Evolutionary conservation across 345 rosid genomes (phyloP).

Genomic region (Aethionema arabicum): DNA sequence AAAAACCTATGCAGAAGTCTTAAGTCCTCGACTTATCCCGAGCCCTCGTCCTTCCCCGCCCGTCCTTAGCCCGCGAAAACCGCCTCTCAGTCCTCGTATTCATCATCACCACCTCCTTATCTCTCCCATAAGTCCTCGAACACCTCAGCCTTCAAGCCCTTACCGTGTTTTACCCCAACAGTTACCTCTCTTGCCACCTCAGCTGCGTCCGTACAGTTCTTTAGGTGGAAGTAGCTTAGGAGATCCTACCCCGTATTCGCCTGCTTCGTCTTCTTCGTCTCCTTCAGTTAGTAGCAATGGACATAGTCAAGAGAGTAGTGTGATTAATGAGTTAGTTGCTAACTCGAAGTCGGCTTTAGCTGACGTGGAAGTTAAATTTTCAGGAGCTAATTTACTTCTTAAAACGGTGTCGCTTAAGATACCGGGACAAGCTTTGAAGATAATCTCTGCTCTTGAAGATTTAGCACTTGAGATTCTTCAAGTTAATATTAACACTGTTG

Average conservation of each 20-base stretch:
- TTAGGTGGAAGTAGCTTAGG: constrained; percentile 39
- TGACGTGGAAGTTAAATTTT: constrained; percentile 90
- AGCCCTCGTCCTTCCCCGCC: constrained; percentile 62
- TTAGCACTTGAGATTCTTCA: constrained; percentile 79
- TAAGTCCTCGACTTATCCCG: constrained; percentile 66
- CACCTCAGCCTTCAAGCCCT: constrained; percentile 73
- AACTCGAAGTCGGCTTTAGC: constrained; percentile 83
- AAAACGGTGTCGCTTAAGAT: constrained; percentile 80
- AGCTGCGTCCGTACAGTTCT: constrained; percentile 34
- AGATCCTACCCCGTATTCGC: constrained; percentile 43
- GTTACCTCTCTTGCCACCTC: constrained; percentile 44
- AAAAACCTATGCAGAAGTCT: constrained; percentile 78
- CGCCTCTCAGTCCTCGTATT: constrained; percentile 67
- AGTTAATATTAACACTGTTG: constrained; percentile 57
- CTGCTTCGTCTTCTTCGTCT: constrained; percentile 55
- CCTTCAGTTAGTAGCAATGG: constrained; percentile 39
- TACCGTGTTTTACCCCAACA: constrained; percentile 49
- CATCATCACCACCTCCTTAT: constrained; percentile 45
- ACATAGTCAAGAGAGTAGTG: constrained; percentile 32
- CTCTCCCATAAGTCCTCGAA: constrained; percentile 79
- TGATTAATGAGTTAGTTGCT: constrained; percentile 67
- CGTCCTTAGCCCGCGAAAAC: constrained; percentile 41
- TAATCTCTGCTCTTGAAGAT: constrained; percentile 72
- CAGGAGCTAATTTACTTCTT: constrained; percentile 72
- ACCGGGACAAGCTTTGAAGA: constrained; percentile 83